A percentile compares a stretch with the other conserved stretches of the same genome.
Conservation (phyloP, 192 early-diverging fungal genomes). For the Chytriomyces sp. region DNA sequence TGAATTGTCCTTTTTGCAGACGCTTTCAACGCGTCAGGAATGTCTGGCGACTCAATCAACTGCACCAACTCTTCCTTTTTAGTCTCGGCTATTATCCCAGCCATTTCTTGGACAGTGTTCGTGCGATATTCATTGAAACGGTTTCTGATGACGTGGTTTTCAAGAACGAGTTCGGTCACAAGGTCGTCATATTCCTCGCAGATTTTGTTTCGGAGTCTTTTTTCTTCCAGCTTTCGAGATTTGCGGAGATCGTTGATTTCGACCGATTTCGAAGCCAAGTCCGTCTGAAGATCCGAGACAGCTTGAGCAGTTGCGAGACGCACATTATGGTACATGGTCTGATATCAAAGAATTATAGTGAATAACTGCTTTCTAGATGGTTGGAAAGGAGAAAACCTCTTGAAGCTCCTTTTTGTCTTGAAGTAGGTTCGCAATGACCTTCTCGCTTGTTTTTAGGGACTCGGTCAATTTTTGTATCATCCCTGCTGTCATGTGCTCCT, state of each 20-base stretch:
- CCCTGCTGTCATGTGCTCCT: conserved; percentile 52
- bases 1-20: conserved; percentile 46
- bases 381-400: conserved; percentile 26
- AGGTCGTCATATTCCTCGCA: conserved; percentile 63
- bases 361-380: conserved; percentile 14
- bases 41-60: conserved; percentile 47
- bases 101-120: conserved; percentile 57
- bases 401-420: conserved; percentile 55
- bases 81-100: conserved; percentile 58
- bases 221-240: conserved; percentile 52
- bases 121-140: conserved; percentile 60
- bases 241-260: conserved; percentile 56
- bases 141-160: conserved; percentile 56
- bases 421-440: conserved; percentile 41
- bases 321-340: conserved; percentile 53
- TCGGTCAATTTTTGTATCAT: conserved; percentile 47
- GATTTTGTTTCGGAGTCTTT: conserved; percentile 51
- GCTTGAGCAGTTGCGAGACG: conserved; percentile 43
- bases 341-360: background rate
- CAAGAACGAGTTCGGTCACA: conserved; percentile 58
- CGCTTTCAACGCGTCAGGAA: conserved; percentile 45
- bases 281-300: conserved; percentile 43
- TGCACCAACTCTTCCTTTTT: conserved; percentile 59
- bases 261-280: conserved; percentile 50
- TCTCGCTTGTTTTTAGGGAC: conserved; percentile 49